Evolutionary conservation across 192 early-diverging fungal species (phyloP).

Genomic region (Lobosporangium transversale): DNA sequence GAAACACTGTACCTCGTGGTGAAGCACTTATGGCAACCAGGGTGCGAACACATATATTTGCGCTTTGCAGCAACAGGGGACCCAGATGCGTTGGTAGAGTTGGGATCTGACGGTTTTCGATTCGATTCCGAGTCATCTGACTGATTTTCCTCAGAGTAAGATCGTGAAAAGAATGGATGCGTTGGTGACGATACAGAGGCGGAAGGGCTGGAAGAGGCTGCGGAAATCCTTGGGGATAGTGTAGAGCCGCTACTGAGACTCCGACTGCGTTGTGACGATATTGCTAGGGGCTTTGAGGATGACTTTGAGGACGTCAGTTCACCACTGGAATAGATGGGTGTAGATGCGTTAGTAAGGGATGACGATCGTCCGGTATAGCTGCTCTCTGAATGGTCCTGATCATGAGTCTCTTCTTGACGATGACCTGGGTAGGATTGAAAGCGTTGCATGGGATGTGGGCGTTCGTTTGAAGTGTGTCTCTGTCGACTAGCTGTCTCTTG

Average conservation of each 20-base stretch:
- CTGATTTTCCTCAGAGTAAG: constrained; percentile 36
- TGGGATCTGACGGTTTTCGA: constrained; percentile 39
- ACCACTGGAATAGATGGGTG: constrained; percentile 24
- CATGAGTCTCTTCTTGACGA: background rate
- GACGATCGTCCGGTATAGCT: constrained; percentile 28
- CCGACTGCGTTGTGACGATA: constrained; percentile 32
- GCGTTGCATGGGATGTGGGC: background rate
- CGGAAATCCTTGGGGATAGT: constrained; percentile 14
- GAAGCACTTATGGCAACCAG: constrained; percentile 79
- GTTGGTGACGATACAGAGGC: constrained; percentile 20
- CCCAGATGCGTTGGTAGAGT: constrained; percentile 2
- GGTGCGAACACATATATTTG: constrained; percentile 74
- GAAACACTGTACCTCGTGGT: constrained; percentile 70
- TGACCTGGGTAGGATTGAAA: background rate
- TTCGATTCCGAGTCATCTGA: constrained; percentile 33
- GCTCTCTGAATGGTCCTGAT: background rate
- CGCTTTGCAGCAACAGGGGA: constrained; percentile 60
- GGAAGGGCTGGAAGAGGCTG: constrained; percentile 10
- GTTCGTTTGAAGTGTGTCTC: background rate
- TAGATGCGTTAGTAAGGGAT: constrained; percentile 47
- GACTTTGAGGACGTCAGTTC: constrained; percentile 28
- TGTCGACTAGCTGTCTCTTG: background rate
- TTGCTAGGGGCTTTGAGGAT: background rate
- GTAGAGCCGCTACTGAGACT: constrained; percentile 39
- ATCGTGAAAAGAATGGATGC: constrained; percentile 25